Evolutionary conservation across 108 stramenopile genomes (phyloP), one percentile per base, ranked within the genome.

Genomic region (Pseudonitzschia multistriata): DNA sequence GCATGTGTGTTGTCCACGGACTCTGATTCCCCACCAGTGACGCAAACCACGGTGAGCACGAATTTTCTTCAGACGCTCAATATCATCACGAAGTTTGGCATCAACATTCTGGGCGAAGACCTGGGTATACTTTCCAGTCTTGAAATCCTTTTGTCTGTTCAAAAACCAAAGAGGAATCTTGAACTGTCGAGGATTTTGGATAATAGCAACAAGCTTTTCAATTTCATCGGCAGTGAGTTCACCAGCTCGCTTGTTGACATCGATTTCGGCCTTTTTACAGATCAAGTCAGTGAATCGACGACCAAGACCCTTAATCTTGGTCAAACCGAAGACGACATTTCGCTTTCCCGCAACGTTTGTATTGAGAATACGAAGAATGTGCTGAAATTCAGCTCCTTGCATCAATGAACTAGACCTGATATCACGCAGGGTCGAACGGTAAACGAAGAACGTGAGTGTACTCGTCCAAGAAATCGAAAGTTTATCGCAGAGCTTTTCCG

Each of bases 291-390:
- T 83, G 68, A 99, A 98, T 74, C 99, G 98, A 67, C 98, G 95
- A 73, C 99, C 99, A 50, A 99, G 89, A 85, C 99, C 99, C 75
- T 87, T 94, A 77, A 99, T 97, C 81, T 96, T 94, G 59, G 99
- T 99, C 70, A 99, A 81, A 76, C 93, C 97, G 77, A 96, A 98
- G 76, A 97, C 96, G 49, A 98, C 97, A 88, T 98, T 98, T 68
- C 96, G 84, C 88, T 96, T 94, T 80, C 99, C 99, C 82, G 98
- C 98, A 67, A 99, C 95, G 92, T 99, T 99, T 53, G 99, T 99
- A 88, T 99, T 99, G 77, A 99, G 97, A 80, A 99, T 96, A 98
- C 99, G 99, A 77, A 99, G 91, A 84, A 99, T 99, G 95, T 98
- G 97, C 91, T 98, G 98, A 84, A 99, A 99, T 78, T 99, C 98